Evolutionary conservation across 805 yeast genomes (phyloP), one percentile per base, ranked within the genome.

Genomic region (Candida germanica): DNA sequence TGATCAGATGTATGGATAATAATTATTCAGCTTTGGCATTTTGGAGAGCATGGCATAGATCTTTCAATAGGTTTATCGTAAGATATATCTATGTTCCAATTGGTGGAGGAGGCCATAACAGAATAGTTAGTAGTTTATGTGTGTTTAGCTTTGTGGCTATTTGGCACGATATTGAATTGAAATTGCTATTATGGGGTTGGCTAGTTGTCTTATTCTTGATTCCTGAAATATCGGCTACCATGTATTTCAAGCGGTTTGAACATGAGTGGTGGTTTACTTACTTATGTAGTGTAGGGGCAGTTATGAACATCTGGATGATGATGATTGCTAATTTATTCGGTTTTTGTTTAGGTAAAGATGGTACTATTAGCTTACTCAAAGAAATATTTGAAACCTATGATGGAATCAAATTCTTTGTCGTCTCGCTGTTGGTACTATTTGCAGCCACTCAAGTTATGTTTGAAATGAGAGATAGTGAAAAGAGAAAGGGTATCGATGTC

Each of bases 1-100:
- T 93, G 98, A 80, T 93, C 38, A 71, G 99, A 40, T 89, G 98
- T 56, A 87, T 93, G 79, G 85, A 87, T 56, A 87, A 93, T 60
- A 93, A 93, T 61, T 93, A 81, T 58, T 83, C 95, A 22, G 93
- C 96, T 0, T 59, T 87, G 43, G 87, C 93, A n/a, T 93, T 93
- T 58, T 93, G 99, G 99, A 75, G 98, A 54, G 95, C 96, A 3
- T 93, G 99, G 99, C 99, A 93, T 61, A 76, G 98, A 53, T 83
- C 95, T 31, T 93, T 70, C 64, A 89, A 91, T 61, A 75, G 83
- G 48, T 93, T 96, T 95, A 83, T 86, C 22, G 75, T 85, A 17
- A 72, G 95, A 43, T 93, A 93, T 58, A 75, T 93, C 26, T 93
- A 93, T 50, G 72, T 93, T 15, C 98, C 98, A 3, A 63, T 93